Evolutionary conservation across 78 protist genomes (phyloP).

Genomic region (Capsaspora owczarzaki): DNA sequence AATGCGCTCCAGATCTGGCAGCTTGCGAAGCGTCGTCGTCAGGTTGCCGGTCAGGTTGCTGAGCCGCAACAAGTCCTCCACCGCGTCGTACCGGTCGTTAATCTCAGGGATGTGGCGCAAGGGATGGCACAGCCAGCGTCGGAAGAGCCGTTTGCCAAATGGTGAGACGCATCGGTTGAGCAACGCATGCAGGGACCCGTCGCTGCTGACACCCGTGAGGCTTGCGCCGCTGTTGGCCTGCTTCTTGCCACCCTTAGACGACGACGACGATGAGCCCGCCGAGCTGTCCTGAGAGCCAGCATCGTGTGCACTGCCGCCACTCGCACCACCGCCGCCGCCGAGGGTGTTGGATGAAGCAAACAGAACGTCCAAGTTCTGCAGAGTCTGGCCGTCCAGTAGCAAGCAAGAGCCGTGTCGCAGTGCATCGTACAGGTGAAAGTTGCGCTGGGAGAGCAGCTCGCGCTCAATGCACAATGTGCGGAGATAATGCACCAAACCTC

Average conservation of each 20-base stretch:
- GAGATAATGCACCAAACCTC: background rate
- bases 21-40: background rate
- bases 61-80: background rate
- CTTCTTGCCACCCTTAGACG: too few species aligned
- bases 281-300: too few species aligned
- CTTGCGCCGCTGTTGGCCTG: too few species aligned
- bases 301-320: too few species aligned
- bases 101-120: background rate
- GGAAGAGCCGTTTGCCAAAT: conserved; percentile 24
- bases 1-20: background rate
- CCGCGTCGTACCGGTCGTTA: background rate
- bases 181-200: conserved; percentile 9
- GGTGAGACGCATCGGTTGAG: background rate
- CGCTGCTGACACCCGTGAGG: too few species aligned
- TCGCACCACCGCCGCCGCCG: too few species aligned
- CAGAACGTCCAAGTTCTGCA: conserved; percentile 36
- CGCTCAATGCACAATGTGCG: background rate
- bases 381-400: conserved; percentile 15
- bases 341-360: too few species aligned
- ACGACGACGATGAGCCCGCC: too few species aligned
- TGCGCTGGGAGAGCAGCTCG: background rate
- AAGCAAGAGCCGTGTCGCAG: background rate
- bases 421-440: background rate
- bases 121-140: conserved; percentile 37
- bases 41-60: background rate